These are phyloP conservation scores for Penicillium herquei DNA, from an alignment of 495 filamentous ascomycete species.

Conservation along the genomic window DNA sequence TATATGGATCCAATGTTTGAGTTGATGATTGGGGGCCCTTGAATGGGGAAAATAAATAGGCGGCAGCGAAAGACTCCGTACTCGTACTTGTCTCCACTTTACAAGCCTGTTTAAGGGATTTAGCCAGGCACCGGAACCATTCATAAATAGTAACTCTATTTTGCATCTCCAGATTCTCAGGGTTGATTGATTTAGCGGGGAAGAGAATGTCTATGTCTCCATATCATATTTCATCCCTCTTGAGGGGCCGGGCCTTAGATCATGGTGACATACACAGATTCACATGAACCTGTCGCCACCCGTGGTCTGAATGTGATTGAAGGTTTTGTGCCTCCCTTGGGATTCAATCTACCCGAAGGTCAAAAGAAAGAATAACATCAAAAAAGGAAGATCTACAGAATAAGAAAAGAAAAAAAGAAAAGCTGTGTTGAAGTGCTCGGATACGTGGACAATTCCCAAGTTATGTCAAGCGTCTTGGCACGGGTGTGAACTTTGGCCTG, in stretches of 20 bases:
- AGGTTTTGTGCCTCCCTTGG: background rate
- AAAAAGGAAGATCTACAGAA: too few relatives aligned
- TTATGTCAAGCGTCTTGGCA: slow-evolving; percentile 1
- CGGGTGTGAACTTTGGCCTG: background rate
- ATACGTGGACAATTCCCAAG: background rate
- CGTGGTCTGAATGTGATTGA: background rate
- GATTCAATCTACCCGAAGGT: too few relatives aligned
- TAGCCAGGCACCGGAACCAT: background rate
- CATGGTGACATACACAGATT: background rate
- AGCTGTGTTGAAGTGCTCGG: background rate
- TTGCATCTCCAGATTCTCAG: background rate
- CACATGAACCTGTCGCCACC: background rate
- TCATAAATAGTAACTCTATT: background rate
- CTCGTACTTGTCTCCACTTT: background rate
- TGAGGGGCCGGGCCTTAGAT: too few relatives aligned
- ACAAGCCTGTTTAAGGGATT: background rate
- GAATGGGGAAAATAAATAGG: background rate
- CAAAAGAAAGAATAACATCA: too few relatives aligned
- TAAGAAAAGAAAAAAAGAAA: background rate
- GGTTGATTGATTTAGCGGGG: background rate
- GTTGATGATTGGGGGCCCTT: too few relatives aligned
- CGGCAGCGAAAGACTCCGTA: background rate
- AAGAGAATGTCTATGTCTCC: too few relatives aligned
- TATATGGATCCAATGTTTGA: too few relatives aligned
- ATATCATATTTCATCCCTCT: too few relatives aligned